Evolutionary conservation across 2,329 filamentous ascomycete species (phyloP).

Genomic region (Colletotrichum theobromicola): DNA sequence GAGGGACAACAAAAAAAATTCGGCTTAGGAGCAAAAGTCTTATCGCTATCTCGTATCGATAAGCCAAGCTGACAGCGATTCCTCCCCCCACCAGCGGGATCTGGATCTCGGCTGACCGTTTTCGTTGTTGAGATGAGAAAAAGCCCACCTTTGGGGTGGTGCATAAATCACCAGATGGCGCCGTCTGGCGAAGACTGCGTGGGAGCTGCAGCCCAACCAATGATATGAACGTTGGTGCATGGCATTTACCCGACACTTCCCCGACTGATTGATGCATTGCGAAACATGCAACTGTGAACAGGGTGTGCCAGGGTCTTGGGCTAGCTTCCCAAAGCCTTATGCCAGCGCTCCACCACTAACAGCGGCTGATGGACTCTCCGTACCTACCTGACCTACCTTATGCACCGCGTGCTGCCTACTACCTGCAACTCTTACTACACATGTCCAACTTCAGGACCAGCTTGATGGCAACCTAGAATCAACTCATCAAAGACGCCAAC

Average conservation of each 20-base stretch:
- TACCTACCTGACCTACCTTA: conserved; percentile 1
- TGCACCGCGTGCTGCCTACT: neutral
- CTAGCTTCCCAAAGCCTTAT: conserved; percentile 12
- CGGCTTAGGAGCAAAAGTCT: neutral
- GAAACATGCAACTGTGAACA: conserved; percentile 20
- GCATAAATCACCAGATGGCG: neutral
- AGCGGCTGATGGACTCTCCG: conserved; percentile 14
- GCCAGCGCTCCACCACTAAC: conserved; percentile 20
- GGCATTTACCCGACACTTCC: conserved; percentile 15
- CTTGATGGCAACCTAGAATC: conserved; percentile 17
- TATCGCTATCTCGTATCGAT: conserved; percentile 24
- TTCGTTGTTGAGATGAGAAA: neutral
- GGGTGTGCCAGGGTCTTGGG: conserved; percentile 16
- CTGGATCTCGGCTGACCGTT: neutral
- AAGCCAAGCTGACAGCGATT: neutral
- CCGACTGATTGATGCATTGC: conserved; percentile 18
- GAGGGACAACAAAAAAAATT: conserved; percentile 8
- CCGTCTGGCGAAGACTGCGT: neutral
- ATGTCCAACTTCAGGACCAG: conserved; percentile 12
- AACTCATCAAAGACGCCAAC: conserved; percentile 10
- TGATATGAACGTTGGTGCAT: neutral
- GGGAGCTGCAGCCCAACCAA: neutral
- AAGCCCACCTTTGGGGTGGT: neutral
- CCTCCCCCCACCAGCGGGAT: neutral
- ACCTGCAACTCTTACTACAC: neutral